These are phyloP conservation scores for Calonectria pseudoreteaudii DNA, from an alignment of 2,329 filamentous ascomycete species.

Conservation along the genomic window DNA sequence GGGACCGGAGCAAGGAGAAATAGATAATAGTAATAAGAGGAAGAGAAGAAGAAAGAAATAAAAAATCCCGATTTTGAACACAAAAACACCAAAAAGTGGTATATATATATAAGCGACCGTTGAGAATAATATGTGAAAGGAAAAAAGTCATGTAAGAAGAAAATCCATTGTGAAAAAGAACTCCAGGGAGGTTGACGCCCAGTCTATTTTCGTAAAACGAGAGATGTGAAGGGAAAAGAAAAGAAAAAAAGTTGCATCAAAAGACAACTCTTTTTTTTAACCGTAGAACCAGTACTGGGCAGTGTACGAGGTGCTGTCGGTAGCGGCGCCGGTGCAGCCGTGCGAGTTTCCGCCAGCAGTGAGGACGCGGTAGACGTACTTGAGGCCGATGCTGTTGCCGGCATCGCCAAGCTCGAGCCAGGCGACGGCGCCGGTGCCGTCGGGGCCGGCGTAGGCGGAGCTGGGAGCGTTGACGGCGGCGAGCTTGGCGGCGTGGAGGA, in stretches of 20 bases:
- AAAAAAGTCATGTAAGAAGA: background rate
- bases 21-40: constrained; percentile 3
- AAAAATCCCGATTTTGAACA: background rate
- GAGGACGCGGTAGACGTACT: constrained; percentile 64
- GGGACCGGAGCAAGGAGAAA: background rate
- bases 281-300: constrained; percentile 71
- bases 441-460: constrained; percentile 57
- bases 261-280: constrained; percentile 31
- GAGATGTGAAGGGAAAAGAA: constrained; percentile 8
- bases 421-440: constrained; percentile 63
- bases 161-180: constrained; percentile 6
- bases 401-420: constrained; percentile 64
- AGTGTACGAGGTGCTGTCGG: constrained; percentile 66
- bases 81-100: constrained; percentile 11
- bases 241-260: background rate
- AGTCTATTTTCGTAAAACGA: constrained; percentile 38
- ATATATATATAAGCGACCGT: constrained; percentile 31
- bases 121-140: constrained; percentile 32
- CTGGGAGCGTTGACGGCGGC: constrained; percentile 64
- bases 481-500: constrained; percentile 61
- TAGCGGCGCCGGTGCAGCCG: constrained; percentile 56
- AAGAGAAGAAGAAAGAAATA: background rate
- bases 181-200: constrained; percentile 27
- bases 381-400: constrained; percentile 52
- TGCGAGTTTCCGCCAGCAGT: constrained; percentile 64